Evolutionary conservation across 179 eudicot genomes (phyloP), one percentile per base, ranked within the genome.

Genomic region (Beta macrorhiza): DNA sequence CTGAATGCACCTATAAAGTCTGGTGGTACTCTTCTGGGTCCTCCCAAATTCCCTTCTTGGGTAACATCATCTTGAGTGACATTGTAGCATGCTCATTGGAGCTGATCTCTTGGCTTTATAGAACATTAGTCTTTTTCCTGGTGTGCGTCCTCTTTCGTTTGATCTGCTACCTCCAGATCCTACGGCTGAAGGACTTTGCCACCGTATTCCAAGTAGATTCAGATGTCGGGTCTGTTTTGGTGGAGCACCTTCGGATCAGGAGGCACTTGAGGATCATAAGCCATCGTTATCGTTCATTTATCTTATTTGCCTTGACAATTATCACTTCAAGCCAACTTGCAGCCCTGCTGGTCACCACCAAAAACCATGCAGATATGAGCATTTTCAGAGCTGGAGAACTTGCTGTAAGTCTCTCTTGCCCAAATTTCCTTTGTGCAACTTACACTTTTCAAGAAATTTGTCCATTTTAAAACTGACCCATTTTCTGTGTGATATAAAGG

Each of bases 21-120:
- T 96, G 99, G 98, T 96, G 99, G 99, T 96, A 94, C 51, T 75
- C 88, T 74, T 92, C 99, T 0, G 97, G 98, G 7, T 90, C 84
- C 57, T 84, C 91, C 19, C 88, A 85, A 16, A 90, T 96, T 22
- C 96, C 97, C 45, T 94, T 91, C 88, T 62, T 94, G 77, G 99
- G 96, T 16, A 91, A 94, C 64, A 87, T 55, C 15, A 69, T 85
- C 37, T 83, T 88, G 78, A 92, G 96, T 77, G 95, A 94, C 76
- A 42, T 84, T 2, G 90, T 91, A 5, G 91, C 96, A 5, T 97
- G 99, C 85, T 62, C 88, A 52, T 55, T 97, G 55, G 98, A 94
- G 89, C 86, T 97, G n/a, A 77, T 81, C 17, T 97, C 99, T 15
- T 97, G 99, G 99, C 89, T 94, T 0, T 97, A 97, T 67, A 87